Conservation (phyloP, 2,329 filamentous ascomycete species). For the Knoxdaviesia proteae region DNA sequence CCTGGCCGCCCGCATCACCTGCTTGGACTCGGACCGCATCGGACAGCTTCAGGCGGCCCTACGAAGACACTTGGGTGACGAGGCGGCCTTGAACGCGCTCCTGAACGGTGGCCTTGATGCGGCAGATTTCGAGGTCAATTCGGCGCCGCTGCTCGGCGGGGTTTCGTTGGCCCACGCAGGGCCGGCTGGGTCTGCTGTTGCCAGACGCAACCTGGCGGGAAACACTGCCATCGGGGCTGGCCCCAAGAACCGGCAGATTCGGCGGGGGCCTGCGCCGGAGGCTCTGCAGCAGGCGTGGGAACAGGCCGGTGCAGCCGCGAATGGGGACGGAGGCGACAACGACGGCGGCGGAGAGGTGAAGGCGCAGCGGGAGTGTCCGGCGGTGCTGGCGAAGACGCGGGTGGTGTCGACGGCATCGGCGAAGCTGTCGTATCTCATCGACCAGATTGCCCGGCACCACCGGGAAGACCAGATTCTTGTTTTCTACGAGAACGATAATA, state of each 20-base stretch:
- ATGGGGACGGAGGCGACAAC: too few relatives aligned
- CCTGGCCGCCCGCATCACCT: too few relatives aligned
- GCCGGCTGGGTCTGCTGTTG: not conserved
- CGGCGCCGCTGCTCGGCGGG: too few relatives aligned
- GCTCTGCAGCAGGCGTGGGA: too few relatives aligned
- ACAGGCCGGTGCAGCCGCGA: too few relatives aligned
- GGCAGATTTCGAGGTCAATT: too few relatives aligned
- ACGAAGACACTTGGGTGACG: slow-evolving; percentile 20
- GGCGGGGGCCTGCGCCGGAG: not conserved
- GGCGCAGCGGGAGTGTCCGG: slow-evolving; percentile 13
- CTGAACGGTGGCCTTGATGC: slow-evolving; percentile 21
- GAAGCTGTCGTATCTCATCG: slow-evolving; percentile 71
- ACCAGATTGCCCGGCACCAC: slow-evolving; percentile 48
- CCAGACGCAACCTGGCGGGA: not conserved
- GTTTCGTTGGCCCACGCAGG: slow-evolving; percentile 3
- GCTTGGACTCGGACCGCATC: too few relatives aligned
- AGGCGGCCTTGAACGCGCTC: slow-evolving; percentile 23
- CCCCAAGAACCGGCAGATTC: slow-evolving; percentile 1
- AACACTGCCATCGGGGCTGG: not conserved
- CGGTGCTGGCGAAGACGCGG: slow-evolving; percentile 34
- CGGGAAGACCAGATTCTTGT: slow-evolving; percentile 66
- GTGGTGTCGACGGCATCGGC: slow-evolving; percentile 67
- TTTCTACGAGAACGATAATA: slow-evolving; percentile 79
- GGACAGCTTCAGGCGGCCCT: slow-evolving; percentile 9
- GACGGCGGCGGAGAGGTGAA: not conserved